These are phyloP conservation scores for Colletotrichum higginsianum DNA, from an alignment of 2,329 filamentous ascomycete genomes.

Conservation along the genomic window DNA sequence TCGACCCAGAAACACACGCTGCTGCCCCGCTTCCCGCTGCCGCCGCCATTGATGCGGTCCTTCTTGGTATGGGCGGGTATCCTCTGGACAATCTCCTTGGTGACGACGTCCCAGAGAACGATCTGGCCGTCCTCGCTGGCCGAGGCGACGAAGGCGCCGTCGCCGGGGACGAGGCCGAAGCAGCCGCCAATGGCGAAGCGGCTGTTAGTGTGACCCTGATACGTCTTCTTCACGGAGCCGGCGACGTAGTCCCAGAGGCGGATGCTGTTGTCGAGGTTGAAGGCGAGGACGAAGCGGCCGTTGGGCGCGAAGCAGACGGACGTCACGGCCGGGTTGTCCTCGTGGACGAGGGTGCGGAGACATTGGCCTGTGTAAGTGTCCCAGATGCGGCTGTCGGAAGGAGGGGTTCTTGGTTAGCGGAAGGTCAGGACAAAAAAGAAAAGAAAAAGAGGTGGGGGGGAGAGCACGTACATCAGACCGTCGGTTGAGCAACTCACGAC, in stretches of 20 bases:
- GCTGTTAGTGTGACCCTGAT: slow-evolving; percentile 90
- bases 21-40: slow-evolving; percentile 52
- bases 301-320: slow-evolving; percentile 95
- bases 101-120: slow-evolving; percentile 91
- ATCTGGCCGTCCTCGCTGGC: slow-evolving; percentile 91
- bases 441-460: background rate
- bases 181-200: slow-evolving; percentile 88
- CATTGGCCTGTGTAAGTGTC: slow-evolving; percentile 96
- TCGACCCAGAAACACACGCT: slow-evolving; percentile 79
- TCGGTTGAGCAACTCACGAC: slow-evolving; percentile 94
- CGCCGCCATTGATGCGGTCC: slow-evolving; percentile 2
- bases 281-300: slow-evolving; percentile 92
- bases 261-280: slow-evolving; percentile 90
- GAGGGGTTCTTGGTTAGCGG: slow-evolving; percentile 28
- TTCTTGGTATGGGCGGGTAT: slow-evolving; percentile 62
- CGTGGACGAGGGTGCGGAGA: slow-evolving; percentile 93
- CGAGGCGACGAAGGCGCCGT: slow-evolving; percentile 77
- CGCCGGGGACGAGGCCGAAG: slow-evolving; percentile 73
- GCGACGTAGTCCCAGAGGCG: slow-evolving; percentile 96
- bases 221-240: slow-evolving; percentile 94
- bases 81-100: slow-evolving; percentile 85
- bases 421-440: background rate
- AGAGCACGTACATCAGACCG: slow-evolving; percentile 79
- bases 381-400: slow-evolving; percentile 81
- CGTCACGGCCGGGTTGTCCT: slow-evolving; percentile 92